A percentile compares a stretch with the other conserved stretches of the same genome.
Conservation (phyloP, 257 asterid genomes). For the Solanum commersonii region DNA sequence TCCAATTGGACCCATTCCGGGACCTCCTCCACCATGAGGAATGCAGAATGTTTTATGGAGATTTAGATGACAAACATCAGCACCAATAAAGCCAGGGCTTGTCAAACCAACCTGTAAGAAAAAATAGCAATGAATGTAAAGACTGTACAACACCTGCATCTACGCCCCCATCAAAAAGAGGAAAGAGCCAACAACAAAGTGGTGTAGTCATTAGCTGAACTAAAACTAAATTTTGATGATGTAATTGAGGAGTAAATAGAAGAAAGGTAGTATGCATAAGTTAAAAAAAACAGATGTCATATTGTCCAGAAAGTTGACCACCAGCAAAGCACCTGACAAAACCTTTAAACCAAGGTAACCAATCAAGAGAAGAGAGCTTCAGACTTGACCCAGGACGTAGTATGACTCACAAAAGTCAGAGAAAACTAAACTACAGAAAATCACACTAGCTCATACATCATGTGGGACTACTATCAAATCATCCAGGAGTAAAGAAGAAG, state of each 20-base stretch:
- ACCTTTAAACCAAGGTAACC: not conserved
- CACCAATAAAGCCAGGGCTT: conserved; percentile 95
- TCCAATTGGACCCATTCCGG: conserved; percentile 99
- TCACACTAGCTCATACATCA: not conserved
- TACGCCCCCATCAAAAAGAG: not conserved
- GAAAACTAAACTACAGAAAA: not conserved
- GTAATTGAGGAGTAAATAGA: not conserved
- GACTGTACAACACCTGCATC: not conserved
- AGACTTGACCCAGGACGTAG: not conserved
- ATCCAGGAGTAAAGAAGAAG: not conserved
- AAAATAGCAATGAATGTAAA: not conserved
- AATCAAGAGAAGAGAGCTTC: not conserved
- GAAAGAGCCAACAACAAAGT: not conserved
- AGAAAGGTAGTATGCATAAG: not conserved
- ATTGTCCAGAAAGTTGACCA: not conserved
- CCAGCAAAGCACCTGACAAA: not conserved
- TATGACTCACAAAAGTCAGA: not conserved
- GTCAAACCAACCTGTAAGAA: conserved; percentile 81
- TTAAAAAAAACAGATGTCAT: not conserved
- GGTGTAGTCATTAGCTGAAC: not conserved
- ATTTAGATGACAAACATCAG: conserved; percentile 97
- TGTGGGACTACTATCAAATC: not conserved
- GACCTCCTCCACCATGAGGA: conserved; percentile 99
- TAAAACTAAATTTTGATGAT: not conserved
- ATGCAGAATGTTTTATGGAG: conserved; percentile 97